Evolutionary conservation across 2,329 filamentous ascomycete genomes (phyloP), one percentile per base, ranked within the genome.

Genomic region (Verticillium nubilum): DNA sequence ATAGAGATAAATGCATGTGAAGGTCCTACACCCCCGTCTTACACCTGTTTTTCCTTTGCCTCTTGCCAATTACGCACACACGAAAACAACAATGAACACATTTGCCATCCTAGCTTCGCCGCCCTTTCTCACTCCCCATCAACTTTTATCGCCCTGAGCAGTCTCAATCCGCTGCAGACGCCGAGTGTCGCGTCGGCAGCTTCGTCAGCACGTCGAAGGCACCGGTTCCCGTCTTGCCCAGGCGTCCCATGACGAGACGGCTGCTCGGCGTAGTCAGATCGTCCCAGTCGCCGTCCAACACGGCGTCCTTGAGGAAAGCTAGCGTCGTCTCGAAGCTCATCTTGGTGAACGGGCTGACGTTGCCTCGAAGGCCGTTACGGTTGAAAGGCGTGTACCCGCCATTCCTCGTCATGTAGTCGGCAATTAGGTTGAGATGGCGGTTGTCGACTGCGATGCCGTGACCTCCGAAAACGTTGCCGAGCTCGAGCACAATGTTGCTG

Each of bases 241-340:
- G 80, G 69, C 86, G 85, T 17, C 96, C 95, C 71, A 95, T 87
- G 55, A 98, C 93, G 68, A 99, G 90, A 61, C 94, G 85, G 63
- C 91, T 88, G 73, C 90, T 95, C 0, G 96, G 95, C 61, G 89
- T 92, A 61, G 83, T 86, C 62, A 99, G 78, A 68, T 95, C 90
- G 73, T 99, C 95, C 82, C 86, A 91, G 73, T 98, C 95, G 56
- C 91, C 88, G 69, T 96, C 92, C 60, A 96, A 79, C 27, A 97
- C 89, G 1, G 95, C 93, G 70, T 98, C 95, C 73, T 90, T 93
- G 69, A 99, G 81, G 80, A 97, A 97, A 1, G 90, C 88, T 42
- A 98, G 84, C 2, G 95, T 99, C 4, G 95, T 99, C 83, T 99
- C 95, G 77, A 98, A 99, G 73, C 91, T 96, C 94, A 98, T 98